Evolutionary conservation across 2,329 filamentous ascomycete genomes (phyloP).

Genomic region (Nigrospora oryzae): DNA sequence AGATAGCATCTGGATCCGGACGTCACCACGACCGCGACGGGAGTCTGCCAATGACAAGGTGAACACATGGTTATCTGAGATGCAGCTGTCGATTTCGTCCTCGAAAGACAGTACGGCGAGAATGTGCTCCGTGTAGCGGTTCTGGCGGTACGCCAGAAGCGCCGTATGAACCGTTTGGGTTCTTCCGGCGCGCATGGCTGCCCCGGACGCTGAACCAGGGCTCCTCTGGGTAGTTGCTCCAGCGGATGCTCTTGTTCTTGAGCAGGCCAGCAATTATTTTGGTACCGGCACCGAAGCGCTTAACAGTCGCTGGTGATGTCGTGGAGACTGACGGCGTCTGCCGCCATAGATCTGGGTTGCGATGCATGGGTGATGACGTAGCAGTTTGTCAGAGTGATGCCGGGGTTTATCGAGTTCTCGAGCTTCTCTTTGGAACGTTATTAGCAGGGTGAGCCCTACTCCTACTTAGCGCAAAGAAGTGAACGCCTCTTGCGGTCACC

Average conservation of each 20-base stretch:
- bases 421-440: conserved; percentile 20
- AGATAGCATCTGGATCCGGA: conserved; percentile 12
- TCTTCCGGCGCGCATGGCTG: conserved; percentile 44
- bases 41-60: conserved; percentile 15
- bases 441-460: no score
- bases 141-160: conserved; percentile 14
- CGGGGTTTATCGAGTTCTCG: conserved; percentile 39
- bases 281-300: conserved; percentile 29
- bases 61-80: conserved; percentile 13
- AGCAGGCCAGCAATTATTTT: conserved; percentile 41
- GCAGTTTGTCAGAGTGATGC: conserved; percentile 46
- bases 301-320: conserved; percentile 46
- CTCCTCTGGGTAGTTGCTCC: conserved; percentile 46
- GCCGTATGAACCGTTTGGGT: conserved; percentile 51
- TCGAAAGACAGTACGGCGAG: conserved; percentile 19
- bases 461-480: no score
- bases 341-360: conserved; percentile 53
- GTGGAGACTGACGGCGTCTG: conserved; percentile 47
- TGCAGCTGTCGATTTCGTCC: conserved; percentile 15
- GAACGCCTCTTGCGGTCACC: no score
- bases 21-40: conserved; percentile 12
- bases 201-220: conserved; percentile 39
- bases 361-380: conserved; percentile 49
- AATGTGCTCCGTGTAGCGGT: conserved; percentile 26
- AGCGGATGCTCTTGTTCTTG: conserved; percentile 36